phyloP scores from a whole-genome alignment of 176 grass and related monocot genomes.

The Bromus sterilis region DNA sequence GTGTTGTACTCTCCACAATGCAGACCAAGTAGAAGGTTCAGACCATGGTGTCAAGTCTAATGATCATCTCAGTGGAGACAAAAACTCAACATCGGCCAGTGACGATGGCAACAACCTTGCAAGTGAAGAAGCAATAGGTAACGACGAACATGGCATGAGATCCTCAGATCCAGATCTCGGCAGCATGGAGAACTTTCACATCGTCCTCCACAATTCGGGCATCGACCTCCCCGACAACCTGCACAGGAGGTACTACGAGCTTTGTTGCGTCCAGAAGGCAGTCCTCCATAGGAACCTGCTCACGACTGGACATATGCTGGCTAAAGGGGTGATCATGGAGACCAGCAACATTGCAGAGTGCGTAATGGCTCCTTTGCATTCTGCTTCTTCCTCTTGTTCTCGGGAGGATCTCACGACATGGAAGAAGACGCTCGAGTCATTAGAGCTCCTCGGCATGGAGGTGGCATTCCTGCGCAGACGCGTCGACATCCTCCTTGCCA shows the following conservation, averaged over 20 bases:
- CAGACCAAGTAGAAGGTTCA: not conserved
- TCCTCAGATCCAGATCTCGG: not conserved
- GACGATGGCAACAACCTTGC: not conserved
- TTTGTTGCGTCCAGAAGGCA: conserved; percentile 10
- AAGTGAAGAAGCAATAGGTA: not conserved
- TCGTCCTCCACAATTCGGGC: not conserved
- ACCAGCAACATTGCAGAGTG: conserved; percentile 8
- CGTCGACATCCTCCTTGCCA: not conserved
- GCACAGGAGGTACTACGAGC: conserved; percentile 29
- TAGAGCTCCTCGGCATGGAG: conserved; percentile 24
- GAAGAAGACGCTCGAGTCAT: conserved; percentile 27
- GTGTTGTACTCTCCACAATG: not conserved
- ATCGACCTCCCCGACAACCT: not conserved
- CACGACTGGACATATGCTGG: not conserved
- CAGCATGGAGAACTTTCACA: not conserved
- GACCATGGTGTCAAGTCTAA: not conserved
- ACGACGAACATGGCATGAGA: not conserved
- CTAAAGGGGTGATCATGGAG: conserved; percentile 26
- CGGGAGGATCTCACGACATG: not conserved
- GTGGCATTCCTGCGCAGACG: conserved; percentile 8
- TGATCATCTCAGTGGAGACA: not conserved
- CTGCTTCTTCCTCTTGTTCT: not conserved
- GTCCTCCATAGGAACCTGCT: conserved; percentile 29
- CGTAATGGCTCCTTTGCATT: not conserved
- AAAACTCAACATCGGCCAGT: not conserved